Base-by-base conservation (phyloP, 2,329 filamentous ascomycete species). In the Acrocalymma vagum region DNA sequence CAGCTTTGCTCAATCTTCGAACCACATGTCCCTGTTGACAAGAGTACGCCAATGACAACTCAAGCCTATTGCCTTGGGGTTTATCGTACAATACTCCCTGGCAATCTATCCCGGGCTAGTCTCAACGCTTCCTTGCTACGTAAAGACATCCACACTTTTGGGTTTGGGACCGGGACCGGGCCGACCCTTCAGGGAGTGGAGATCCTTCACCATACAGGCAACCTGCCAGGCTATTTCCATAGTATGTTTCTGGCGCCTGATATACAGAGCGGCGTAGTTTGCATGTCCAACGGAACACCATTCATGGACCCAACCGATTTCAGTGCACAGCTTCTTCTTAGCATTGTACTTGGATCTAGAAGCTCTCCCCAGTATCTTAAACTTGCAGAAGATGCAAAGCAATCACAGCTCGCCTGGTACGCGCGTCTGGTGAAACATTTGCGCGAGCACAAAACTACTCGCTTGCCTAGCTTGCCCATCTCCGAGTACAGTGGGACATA, bases 41-140 rank as follows among this genome's bases (percentile, higher is more conserved):
- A 28, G 17, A 14, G 26, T 10, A 26, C 27, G 14, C 9, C 13
- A 31, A 14, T 25, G 5, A 11, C 9, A 26, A 30, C 13, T 25
- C 38, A 44, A 25, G 37, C 33, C 6, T 51, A 55, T 39, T 55
- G 48, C 29, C 36, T 55, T 6, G 48, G 45, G 7, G 7, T 51
- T 2, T 55, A 52, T 16, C 39, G 51, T 13, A 49, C 45, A 5
- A 10, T 28, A 8, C 43, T 53, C 9, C 45, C 48, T 2, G 45
- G 42, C 2, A 40, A 38, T 23, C 41, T 52, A 10, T 35, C 29
- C 14, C 16, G 13, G 16, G 51, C 41, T 3, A 51, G 48, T 31
- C 24, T 39, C 2, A 54, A 51, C 22, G 13, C 11, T 17, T 2
- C 29, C 2, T 36, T 53, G 7, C 17, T 20, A 1, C 16, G 29